Evolutionary conservation across 1,284 basidiomycete genomes (phyloP), one percentile per base, ranked within the genome.

Genomic region (Austroboletus niveus): DNA sequence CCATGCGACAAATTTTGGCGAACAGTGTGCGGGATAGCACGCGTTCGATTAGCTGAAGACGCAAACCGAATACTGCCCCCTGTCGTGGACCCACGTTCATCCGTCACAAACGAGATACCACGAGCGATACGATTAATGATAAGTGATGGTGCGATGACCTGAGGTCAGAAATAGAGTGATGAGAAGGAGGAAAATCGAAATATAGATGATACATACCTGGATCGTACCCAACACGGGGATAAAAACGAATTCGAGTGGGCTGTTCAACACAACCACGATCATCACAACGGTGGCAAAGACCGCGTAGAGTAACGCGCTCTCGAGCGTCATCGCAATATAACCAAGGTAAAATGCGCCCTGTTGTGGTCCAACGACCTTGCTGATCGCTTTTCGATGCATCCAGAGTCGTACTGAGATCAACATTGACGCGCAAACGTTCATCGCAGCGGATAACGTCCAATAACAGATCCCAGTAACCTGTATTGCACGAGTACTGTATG

Each of bases 261-360:
- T 27, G 27, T 27, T 27, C 27, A 27, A 27, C 27, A 27, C 27
- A 5, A 27, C 27, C 5, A 27, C 27, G 27, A 27, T 27, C 27
- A 27, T 27, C 27, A 27, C 27, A 7, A 27, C 7, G 27, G 27
- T 27, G 4, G 27, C 27, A 27, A 27, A 27, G 5, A 27, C 27
- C 27, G 27, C 27, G 27, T 27, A 27, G 7, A 27, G 27, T 7
- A 27, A 27, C 27, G 27, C 27, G 27, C 27, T 27, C 27, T 66
- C 63, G 39, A 64, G 60, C 12, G 60, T 62, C 61, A 62, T 62
- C 1, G 57, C 47, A 57, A 65, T 62, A 12, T 52, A 66, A 1
- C 45, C 32, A 22, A 62, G 42, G 32, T 64, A 64, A 20, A 66
- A 60, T n/a, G 46, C 17, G 1, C 57, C 63, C 11, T 58, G 59